phyloP scores from a whole-genome alignment of 2,329 filamentous ascomycete species.

The Penicillium palitans region DNA sequence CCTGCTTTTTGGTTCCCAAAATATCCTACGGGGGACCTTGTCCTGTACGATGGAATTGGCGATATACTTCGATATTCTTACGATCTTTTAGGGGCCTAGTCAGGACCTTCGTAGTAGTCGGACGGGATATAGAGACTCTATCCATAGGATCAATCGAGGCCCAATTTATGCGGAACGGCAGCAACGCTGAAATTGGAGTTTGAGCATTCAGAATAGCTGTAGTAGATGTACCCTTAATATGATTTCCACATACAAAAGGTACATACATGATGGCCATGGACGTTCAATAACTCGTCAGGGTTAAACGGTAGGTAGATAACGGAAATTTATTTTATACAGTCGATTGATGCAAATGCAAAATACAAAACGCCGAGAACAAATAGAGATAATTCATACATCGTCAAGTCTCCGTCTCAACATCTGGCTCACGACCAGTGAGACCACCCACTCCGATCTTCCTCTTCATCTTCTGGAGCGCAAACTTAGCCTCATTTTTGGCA shows the following conservation, averaged over 20 bases:
- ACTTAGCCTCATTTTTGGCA: constrained; percentile 82
- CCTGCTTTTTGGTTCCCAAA: too few species aligned
- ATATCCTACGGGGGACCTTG: too few species aligned
- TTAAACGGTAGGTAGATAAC: background rate
- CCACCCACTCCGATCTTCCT: constrained; percentile 66
- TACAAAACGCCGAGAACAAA: background rate
- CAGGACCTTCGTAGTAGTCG: too few species aligned
- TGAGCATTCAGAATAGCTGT: background rate
- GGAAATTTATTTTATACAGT: background rate
- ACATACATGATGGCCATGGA: background rate
- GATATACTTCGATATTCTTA: too few species aligned
- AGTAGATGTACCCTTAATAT: background rate
- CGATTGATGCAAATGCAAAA: background rate
- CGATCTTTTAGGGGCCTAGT: too few species aligned
- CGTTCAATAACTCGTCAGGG: background rate
- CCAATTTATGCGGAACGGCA: too few species aligned
- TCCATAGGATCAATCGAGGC: too few species aligned
- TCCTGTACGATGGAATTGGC: too few species aligned
- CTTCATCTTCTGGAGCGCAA: constrained; percentile 72
- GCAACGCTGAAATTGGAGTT: background rate
- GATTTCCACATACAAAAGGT: background rate
- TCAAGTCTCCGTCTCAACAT: constrained; percentile 73
- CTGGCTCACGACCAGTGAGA: constrained; percentile 78
- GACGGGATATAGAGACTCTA: too few species aligned
- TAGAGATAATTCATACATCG: background rate